Evolutionary conservation across 345 rosid species (phyloP).

Genomic region (Euphorbia lathyris): DNA sequence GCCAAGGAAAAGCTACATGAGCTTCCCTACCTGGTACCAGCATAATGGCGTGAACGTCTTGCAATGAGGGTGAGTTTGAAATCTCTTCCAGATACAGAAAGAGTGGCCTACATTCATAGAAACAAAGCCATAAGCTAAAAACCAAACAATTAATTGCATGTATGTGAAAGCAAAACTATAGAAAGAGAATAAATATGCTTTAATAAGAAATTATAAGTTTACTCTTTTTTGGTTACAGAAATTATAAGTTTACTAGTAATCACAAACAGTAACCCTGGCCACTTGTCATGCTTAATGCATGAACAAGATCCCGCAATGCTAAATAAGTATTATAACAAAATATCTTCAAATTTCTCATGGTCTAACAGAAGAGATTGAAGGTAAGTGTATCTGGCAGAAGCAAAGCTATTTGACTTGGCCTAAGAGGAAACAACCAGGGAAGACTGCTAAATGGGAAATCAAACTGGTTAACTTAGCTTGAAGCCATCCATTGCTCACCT

Average conservation of each 20-base stretch:
- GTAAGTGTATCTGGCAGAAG: neutral
- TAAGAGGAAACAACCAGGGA: neutral
- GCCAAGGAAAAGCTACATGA: neutral
- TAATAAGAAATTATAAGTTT: neutral
- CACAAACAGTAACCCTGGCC: neutral
- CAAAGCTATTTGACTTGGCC: neutral
- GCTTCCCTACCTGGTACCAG: constrained; percentile 85
- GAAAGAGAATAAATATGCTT: neutral
- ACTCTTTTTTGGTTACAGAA: too few species aligned
- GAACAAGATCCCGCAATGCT: neutral
- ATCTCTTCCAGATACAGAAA: constrained; percentile 72
- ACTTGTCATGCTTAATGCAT: neutral
- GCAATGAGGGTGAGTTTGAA: constrained; percentile 83
- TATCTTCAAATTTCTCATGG: neutral
- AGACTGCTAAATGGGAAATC: neutral
- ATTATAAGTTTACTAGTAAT: neutral
- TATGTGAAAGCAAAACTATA: constrained; percentile 5
- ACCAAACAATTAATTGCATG: neutral
- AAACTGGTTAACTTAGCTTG: neutral
- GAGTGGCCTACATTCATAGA: constrained; percentile 52
- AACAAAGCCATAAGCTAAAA: constrained; percentile 18
- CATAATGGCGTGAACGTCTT: constrained; percentile 97
- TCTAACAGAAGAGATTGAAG: neutral
- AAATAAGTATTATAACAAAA: neutral
- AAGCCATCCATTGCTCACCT: constrained; percentile 48